phyloP scores from a whole-genome alignment of 768 basidiomycete species.

The Phlebiopsis gigantea region DNA sequence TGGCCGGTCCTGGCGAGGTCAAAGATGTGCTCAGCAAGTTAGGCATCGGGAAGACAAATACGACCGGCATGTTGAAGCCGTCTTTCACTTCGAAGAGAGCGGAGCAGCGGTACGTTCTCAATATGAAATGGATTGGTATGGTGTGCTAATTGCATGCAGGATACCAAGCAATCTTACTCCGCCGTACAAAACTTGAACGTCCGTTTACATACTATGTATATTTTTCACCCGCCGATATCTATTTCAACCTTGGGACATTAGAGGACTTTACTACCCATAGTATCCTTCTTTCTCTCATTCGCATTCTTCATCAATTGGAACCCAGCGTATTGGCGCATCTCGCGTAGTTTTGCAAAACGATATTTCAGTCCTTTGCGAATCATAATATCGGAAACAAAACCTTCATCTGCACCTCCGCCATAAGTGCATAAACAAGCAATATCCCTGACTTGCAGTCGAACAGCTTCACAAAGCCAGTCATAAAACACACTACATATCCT shows the following conservation, averaged over 20 bases:
- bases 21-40: slow-evolving; percentile 76
- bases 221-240: background rate
- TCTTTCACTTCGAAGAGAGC: slow-evolving; percentile 59
- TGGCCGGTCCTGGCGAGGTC: slow-evolving; percentile 63
- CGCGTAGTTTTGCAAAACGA: no score
- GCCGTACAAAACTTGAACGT: slow-evolving; percentile 28
- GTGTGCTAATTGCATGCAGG: background rate
- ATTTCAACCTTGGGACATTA: slow-evolving; percentile 7
- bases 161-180: slow-evolving; percentile 21
- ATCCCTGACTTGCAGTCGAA: no score
- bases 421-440: no score
- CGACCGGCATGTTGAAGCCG: slow-evolving; percentile 58
- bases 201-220: background rate
- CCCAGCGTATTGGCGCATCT: no score
- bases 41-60: slow-evolving; percentile 72
- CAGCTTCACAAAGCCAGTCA: background rate
- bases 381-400: no score
- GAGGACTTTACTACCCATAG: slow-evolving; percentile 4
- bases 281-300: background rate
- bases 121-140: background rate
- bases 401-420: no score
- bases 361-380: no score
- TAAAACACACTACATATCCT: background rate
- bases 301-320: no score
- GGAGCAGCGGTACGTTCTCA: slow-evolving; percentile 34